Evolutionary conservation across 371 early-diverging fungal genomes (phyloP).

Genomic region (Mucor indicus): DNA sequence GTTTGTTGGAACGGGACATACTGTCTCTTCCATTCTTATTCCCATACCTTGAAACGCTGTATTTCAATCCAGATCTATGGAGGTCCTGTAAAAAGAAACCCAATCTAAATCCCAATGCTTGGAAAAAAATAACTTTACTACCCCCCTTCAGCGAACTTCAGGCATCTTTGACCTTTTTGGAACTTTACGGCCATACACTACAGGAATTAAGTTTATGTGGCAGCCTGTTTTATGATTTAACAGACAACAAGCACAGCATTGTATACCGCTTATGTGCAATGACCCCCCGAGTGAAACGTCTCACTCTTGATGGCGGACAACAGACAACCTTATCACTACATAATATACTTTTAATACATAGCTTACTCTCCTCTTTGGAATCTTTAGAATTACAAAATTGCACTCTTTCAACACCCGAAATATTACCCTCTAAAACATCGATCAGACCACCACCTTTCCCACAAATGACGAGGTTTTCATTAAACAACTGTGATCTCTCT

Average conservation of each 20-base stretch:
- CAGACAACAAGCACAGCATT: too few species aligned
- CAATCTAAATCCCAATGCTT: too few species aligned
- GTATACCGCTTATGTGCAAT: neutral
- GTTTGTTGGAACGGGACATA: too few species aligned
- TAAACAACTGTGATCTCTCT: neutral
- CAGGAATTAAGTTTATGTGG: neutral
- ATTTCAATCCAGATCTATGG: slow-evolving; percentile 10
- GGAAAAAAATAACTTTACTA: neutral
- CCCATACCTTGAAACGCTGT: too few species aligned
- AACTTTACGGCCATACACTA: neutral
- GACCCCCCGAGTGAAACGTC: neutral
- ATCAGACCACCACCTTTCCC: too few species aligned
- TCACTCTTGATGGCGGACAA: neutral
- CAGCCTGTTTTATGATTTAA: neutral
- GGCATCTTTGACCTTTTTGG: neutral
- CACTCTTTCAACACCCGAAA: too few species aligned
- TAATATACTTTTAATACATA: too few species aligned
- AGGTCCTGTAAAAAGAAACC: neutral
- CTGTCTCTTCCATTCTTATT: too few species aligned
- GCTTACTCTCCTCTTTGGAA: too few species aligned
- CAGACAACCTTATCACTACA: neutral
- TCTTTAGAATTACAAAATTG: too few species aligned
- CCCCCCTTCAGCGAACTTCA: too few species aligned
- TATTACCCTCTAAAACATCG: too few species aligned
- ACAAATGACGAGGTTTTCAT: neutral